phyloP scores from a whole-genome alignment of 257 asterid species.

The Solanum etuberosum region DNA sequence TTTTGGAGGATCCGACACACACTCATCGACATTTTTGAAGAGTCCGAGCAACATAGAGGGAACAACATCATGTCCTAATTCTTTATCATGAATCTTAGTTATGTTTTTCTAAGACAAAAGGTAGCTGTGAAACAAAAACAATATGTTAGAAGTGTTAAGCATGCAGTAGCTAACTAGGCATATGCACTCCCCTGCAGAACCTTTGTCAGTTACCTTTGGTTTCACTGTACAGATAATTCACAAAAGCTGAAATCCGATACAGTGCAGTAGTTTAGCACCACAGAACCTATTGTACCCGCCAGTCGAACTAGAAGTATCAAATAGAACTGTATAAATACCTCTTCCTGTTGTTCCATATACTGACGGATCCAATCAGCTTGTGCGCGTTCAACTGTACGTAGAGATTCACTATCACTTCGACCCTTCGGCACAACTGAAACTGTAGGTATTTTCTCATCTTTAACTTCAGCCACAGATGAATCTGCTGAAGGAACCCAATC shows the following conservation, averaged over 20 bases:
- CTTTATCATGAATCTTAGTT: background rate
- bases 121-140: background rate
- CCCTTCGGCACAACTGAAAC: conserved; percentile 38
- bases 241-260: background rate
- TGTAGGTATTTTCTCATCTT: conserved; percentile 25
- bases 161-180: background rate
- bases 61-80: background rate
- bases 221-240: background rate
- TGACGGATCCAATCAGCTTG: conserved; percentile 96
- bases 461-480: conserved; percentile 23
- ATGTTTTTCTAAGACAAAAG: background rate
- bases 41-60: background rate
- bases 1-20: background rate
- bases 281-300: background rate
- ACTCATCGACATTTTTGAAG: background rate
- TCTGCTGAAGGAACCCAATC: conserved; percentile 76
- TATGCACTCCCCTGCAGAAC: background rate
- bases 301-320: background rate
- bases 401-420: conserved; percentile 46
- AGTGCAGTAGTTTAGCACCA: background rate
- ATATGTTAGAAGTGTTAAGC: background rate
- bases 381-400: conserved; percentile 47
- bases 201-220: background rate
- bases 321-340: conserved; percentile 32
- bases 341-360: conserved; percentile 89